Percentiles rank a stretch among this genome's conserved stretches.
Evolutionary conservation across 768 basidiomycete genomes (phyloP).

Genomic region (Boletellus emodensis): DNA sequence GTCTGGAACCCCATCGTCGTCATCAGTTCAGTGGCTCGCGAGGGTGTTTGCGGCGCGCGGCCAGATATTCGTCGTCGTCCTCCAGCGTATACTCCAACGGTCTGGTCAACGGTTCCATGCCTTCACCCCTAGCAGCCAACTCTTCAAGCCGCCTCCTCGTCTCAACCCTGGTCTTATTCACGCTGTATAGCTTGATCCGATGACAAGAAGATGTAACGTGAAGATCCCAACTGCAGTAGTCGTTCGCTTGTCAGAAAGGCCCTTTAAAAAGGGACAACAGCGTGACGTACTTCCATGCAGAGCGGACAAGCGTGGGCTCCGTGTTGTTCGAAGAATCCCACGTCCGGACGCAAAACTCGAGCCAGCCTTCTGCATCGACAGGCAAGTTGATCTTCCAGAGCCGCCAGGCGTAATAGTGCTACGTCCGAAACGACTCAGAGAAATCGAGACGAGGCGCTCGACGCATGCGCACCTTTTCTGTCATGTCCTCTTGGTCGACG

Average conservation of each 20-base stretch:
- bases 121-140: constrained; percentile 36
- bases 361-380: constrained; percentile 53
- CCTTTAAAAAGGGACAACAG: not conserved
- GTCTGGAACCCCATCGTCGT: not conserved
- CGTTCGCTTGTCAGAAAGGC: not conserved
- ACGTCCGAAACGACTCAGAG: not conserved
- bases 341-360: constrained; percentile 51
- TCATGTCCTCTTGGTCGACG: constrained; percentile 13
- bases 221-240: constrained; percentile 40
- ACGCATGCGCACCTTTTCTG: constrained; percentile 8
- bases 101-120: constrained; percentile 16
- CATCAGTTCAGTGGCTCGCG: constrained; percentile 7
- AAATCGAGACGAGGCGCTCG: no score
- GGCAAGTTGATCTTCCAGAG: constrained; percentile 50
- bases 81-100: constrained; percentile 11
- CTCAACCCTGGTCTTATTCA: constrained; percentile 40
- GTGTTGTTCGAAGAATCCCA: constrained; percentile 61
- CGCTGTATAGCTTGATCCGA: constrained; percentile 52
- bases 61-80: constrained; percentile 4
- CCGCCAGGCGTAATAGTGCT: constrained; percentile 55
- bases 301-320: constrained; percentile 51
- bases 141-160: constrained; percentile 42
- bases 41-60: constrained; percentile 1
- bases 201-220: constrained; percentile 53
- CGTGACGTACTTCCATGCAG: constrained; percentile 48